phyloP scores from a whole-genome alignment of 2,329 filamentous ascomycete genomes.

The Monosporascus ibericus region DNA sequence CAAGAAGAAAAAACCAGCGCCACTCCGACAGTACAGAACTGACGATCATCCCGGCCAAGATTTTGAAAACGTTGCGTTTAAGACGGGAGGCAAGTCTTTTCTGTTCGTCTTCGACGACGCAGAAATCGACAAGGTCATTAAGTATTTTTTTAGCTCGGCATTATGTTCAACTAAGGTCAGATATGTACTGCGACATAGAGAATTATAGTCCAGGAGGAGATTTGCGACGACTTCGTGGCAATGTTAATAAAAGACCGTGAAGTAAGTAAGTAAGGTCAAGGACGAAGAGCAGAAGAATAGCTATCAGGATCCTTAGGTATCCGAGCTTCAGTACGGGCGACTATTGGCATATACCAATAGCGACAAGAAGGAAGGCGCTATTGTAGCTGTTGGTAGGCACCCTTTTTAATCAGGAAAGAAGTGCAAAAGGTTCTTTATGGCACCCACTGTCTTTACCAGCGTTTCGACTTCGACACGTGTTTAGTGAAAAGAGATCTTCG shows the following conservation, averaged over 20 bases:
- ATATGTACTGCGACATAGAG: slow-evolving; percentile 60
- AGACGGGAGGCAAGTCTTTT: slow-evolving; percentile 62
- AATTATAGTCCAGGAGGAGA: slow-evolving; percentile 55
- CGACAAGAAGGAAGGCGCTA: slow-evolving; percentile 66
- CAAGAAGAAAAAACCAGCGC: too few relatives aligned
- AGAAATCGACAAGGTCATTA: slow-evolving; percentile 62
- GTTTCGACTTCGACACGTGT: slow-evolving; percentile 36
- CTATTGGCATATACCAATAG: slow-evolving; percentile 64
- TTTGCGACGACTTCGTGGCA: slow-evolving; percentile 58
- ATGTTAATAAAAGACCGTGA: slow-evolving; percentile 54
- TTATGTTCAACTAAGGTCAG: slow-evolving; percentile 58
- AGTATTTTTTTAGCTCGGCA: slow-evolving; percentile 43
- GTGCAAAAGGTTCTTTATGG: slow-evolving; percentile 40
- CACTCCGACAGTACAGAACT: too few relatives aligned
- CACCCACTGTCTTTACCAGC: slow-evolving; percentile 36
- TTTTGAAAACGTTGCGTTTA: slow-evolving; percentile 57
- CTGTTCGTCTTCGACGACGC: slow-evolving; percentile 60
- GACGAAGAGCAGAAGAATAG: slow-evolving; percentile 64
- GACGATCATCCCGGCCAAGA: neutral
- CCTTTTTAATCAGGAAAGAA: slow-evolving; percentile 24
- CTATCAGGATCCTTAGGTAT: slow-evolving; percentile 51
- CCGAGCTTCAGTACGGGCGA: slow-evolving; percentile 63
- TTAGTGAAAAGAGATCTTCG: slow-evolving; percentile 42
- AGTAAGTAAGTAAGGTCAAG: slow-evolving; percentile 57
- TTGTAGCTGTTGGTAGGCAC: slow-evolving; percentile 53